Evolutionary conservation across 306 rosid genomes (phyloP).

Genomic region (Senna tora): DNA sequence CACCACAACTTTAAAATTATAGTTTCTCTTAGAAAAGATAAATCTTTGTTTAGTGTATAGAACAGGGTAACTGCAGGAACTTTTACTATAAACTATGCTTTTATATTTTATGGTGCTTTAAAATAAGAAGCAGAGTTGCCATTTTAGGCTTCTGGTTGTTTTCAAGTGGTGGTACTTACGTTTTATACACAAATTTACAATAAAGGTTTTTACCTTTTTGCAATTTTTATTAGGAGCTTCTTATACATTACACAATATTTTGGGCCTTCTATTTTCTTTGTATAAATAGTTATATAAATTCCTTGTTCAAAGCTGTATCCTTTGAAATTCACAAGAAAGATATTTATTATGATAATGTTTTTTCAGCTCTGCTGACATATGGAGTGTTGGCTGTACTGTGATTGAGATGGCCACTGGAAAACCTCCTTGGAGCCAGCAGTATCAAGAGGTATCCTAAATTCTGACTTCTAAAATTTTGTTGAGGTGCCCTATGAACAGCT

Average conservation of each 20-base stretch:
- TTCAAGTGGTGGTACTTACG: conserved; percentile 1
- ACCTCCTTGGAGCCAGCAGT: conserved; percentile 99
- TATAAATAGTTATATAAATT: not conserved
- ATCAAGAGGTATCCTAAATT: conserved; percentile 74
- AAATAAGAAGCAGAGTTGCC: conserved; percentile 29
- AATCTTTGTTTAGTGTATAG: conserved; percentile 12
- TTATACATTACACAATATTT: conserved; percentile 11
- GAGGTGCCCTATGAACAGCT: conserved; percentile 27
- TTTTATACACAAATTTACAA: conserved; percentile 8
- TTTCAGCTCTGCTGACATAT: conserved; percentile 97
- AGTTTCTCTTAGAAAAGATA: conserved; percentile 23
- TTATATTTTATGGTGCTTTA: conserved; percentile 8
- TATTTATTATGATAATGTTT: conserved; percentile 32
- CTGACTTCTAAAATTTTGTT: conserved; percentile 27
- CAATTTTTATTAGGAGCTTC: conserved; percentile 3
- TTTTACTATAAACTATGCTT: not conserved
- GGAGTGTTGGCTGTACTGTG: conserved; percentile 99
- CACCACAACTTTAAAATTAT: conserved; percentile 15
- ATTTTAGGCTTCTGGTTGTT: conserved; percentile 3
- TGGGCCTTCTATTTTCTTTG: conserved; percentile 2
- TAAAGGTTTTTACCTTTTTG: conserved; percentile 21
- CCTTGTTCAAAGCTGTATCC: conserved; percentile 13
- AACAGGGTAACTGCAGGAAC: conserved; percentile 20
- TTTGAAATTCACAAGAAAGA: conserved; percentile 37
- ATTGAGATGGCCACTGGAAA: conserved; percentile 99